A percentile compares a stretch with the other conserved stretches of the same genome.
Evolutionary conservation across 176 grass and related monocot genomes (phyloP).

Genomic region (Carex parvula): DNA sequence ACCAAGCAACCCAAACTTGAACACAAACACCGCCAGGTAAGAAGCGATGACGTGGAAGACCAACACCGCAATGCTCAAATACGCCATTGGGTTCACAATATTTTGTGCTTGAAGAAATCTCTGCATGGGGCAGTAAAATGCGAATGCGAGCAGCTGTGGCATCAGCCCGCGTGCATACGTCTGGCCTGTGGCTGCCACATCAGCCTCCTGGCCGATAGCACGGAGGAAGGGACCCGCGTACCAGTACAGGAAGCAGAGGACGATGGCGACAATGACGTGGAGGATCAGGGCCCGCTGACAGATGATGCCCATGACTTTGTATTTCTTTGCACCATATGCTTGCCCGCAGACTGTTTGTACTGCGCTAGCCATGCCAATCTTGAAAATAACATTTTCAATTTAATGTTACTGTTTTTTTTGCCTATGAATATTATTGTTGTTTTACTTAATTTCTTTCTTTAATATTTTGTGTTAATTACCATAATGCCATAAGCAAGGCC

Average conservation of each 20-base stretch:
- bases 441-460: not conserved
- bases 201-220: constrained; percentile 40
- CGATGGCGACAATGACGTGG: constrained; percentile 37
- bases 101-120: constrained; percentile 77
- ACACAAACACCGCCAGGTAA: constrained; percentile 45
- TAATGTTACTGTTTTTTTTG: not conserved
- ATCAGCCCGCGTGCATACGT: constrained; percentile 53
- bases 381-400: constrained; percentile 21
- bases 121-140: constrained; percentile 75
- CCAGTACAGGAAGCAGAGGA: constrained; percentile 65
- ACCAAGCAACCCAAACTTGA: constrained; percentile 40
- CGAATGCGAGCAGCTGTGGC: constrained; percentile 53
- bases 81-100: constrained; percentile 53
- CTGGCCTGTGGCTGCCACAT: constrained; percentile 46
- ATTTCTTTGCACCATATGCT: constrained; percentile 68
- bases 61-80: constrained; percentile 38
- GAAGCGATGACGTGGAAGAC: constrained; percentile 50
- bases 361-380: constrained; percentile 83
- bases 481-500: constrained; percentile 81
- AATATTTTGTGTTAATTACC: constrained; percentile 36
- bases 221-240: constrained; percentile 44
- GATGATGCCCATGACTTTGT: constrained; percentile 47
- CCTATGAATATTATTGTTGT: not conserved
- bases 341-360: constrained; percentile 78
- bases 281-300: constrained; percentile 66